phyloP scores from a whole-genome alignment of 2,329 filamentous ascomycete genomes.

The Ceratocystis harringtonii region DNA sequence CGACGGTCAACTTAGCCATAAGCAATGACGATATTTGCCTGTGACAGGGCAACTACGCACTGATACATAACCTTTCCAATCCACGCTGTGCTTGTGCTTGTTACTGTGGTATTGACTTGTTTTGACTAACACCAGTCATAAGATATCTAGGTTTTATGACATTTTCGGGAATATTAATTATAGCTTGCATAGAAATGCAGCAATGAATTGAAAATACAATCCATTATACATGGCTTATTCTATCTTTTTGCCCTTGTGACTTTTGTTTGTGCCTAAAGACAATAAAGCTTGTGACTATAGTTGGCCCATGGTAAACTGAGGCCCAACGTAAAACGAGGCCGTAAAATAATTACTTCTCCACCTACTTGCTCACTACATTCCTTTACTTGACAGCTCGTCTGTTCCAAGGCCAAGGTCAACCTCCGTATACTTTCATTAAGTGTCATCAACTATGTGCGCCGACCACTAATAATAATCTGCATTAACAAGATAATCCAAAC shows the following conservation, averaged over 20 bases:
- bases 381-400: background rate
- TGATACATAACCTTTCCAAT: conserved; percentile 7
- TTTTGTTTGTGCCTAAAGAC: too few relatives aligned
- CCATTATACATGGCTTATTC: too few relatives aligned
- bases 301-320: too few relatives aligned
- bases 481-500: conserved; percentile 10
- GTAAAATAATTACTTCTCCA: too few relatives aligned
- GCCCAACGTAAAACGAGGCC: too few relatives aligned
- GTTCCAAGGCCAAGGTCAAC: conserved; percentile 7
- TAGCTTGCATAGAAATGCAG: too few relatives aligned
- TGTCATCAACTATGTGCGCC: conserved; percentile 4
- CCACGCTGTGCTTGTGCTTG: background rate
- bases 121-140: conserved; percentile 3
- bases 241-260: too few relatives aligned
- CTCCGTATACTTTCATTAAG: conserved; percentile 7
- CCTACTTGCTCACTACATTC: too few relatives aligned
- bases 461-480: conserved; percentile 7
- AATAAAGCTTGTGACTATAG: too few relatives aligned
- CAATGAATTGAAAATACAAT: too few relatives aligned
- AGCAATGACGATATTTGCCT: conserved; percentile 33
- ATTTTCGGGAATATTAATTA: too few relatives aligned
- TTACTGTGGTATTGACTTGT: background rate
- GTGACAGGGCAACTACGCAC: conserved; percentile 28
- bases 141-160: conserved; percentile 3
- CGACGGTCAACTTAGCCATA: conserved; percentile 36